Conservation (phyloP, 768 basidiomycete genomes). For the Rhodotorula diobovata region DNA sequence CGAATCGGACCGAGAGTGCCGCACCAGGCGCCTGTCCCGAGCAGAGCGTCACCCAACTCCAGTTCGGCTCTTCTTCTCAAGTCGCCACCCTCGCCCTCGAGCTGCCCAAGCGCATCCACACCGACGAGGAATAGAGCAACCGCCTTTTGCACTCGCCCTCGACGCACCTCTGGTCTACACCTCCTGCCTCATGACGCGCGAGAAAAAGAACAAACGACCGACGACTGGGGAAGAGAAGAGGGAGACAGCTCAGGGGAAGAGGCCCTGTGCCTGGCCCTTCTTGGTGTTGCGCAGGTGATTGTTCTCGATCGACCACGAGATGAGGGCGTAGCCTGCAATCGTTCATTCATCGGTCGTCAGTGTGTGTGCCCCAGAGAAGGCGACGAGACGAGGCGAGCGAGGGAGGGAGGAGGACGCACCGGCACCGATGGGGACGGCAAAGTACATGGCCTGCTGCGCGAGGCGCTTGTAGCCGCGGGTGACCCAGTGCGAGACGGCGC, state of each 20-base stretch:
- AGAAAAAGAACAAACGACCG: not conserved
- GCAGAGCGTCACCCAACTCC: no score
- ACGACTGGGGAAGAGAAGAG: not conserved
- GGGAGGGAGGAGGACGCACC: conserved; percentile 56
- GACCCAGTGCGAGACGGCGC: conserved; percentile 67
- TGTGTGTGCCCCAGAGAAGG: no score
- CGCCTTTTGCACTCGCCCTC: no score
- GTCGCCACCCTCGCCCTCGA: no score
- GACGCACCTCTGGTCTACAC: not conserved
- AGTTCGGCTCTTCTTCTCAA: no score
- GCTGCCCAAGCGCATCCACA: no score
- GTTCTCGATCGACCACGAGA: conserved; percentile 37
- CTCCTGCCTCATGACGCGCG: not conserved
- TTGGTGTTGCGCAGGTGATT: conserved; percentile 41
- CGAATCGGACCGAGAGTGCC: no score
- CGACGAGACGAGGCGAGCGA: not conserved
- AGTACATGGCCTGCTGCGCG: conserved; percentile 69
- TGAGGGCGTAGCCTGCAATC: conserved; percentile 39
- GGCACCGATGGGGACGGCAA: conserved; percentile 66
- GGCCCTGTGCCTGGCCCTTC: conserved; percentile 32
- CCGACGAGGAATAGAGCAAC: no score
- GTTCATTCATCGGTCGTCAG: not conserved
- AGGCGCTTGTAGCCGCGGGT: conserved; percentile 82
- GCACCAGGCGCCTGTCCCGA: no score
- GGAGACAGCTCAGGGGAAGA: conserved; percentile 21